Percentiles rank a stretch among this genome's conserved stretches.
Conservation (phyloP, 1,284 basidiomycete genomes). For the Irpex sp. region DNA sequence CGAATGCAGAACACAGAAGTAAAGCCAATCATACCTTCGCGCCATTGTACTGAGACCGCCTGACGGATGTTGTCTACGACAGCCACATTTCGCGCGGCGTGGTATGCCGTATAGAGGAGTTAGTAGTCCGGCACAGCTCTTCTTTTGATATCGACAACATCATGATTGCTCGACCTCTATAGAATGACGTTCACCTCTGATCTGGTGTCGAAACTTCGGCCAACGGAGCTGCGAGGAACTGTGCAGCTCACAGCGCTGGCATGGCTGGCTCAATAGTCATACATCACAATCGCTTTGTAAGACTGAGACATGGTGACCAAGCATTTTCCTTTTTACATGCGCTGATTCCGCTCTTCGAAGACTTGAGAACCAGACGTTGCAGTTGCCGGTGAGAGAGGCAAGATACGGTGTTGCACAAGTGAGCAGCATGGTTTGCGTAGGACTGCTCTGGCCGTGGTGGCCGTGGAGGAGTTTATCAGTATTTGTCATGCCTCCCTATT, state of each 20-base stretch:
- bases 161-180: too few relatives aligned
- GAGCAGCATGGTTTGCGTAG: constrained; percentile 1
- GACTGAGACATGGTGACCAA: not conserved
- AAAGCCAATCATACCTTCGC: too few relatives aligned
- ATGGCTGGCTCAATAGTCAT: not conserved
- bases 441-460: not conserved
- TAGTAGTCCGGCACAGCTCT: too few relatives aligned
- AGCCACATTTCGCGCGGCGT: too few relatives aligned
- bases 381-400: not conserved
- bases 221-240: not conserved
- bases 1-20: too few relatives aligned
- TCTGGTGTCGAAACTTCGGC: not conserved
- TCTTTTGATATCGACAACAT: too few relatives aligned
- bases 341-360: not conserved
- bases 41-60: too few relatives aligned
- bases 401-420: not conserved
- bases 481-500: not conserved
- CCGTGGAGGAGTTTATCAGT: not conserved
- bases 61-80: too few relatives aligned
- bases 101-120: too few relatives aligned
- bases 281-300: not conserved
- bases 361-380: not conserved
- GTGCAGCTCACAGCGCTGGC: not conserved
- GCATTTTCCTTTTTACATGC: not conserved
- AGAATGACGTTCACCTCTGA: not conserved